Evolutionary conservation across 257 asterid genomes (phyloP).

Genomic region (Scutellaria barbata): DNA sequence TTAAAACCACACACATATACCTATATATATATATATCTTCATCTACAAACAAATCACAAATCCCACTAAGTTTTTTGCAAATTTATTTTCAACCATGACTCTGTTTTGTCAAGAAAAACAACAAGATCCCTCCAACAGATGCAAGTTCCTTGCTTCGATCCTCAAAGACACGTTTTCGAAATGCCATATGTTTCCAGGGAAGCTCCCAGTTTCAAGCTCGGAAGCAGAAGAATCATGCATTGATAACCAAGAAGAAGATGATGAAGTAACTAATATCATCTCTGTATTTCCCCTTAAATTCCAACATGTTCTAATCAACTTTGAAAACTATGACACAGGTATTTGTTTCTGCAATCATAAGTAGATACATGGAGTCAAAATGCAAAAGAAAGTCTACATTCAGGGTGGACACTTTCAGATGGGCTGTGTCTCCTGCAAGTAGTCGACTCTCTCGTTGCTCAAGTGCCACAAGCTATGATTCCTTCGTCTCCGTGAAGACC

Average conservation of each 20-base stretch:
- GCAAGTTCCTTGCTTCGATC: constrained; percentile 58
- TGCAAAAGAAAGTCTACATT: constrained; percentile 33
- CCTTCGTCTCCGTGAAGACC: constrained; percentile 58
- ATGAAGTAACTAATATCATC: constrained; percentile 52
- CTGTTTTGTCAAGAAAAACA: constrained; percentile 53
- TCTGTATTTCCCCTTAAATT: background rate
- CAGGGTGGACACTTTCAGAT: constrained; percentile 1
- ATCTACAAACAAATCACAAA: constrained; percentile 33
- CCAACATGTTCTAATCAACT: constrained; percentile 1
- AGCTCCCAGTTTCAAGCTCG: constrained; percentile 39
- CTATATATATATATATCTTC: constrained; percentile 25
- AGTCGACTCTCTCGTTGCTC: constrained; percentile 59
- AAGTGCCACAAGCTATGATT: constrained; percentile 54
- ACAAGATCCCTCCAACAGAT: constrained; percentile 50
- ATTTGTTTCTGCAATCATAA: constrained; percentile 71
- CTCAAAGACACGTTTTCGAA: constrained; percentile 56
- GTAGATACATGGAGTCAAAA: constrained; percentile 69
- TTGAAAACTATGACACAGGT: constrained; percentile 47
- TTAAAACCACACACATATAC: constrained; percentile 13
- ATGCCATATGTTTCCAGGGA: constrained; percentile 52
- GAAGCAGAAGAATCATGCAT: constrained; percentile 48
- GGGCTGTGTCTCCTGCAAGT: constrained; percentile 61
- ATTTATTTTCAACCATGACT: constrained; percentile 44
- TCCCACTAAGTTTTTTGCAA: constrained; percentile 15
- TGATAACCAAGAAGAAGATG: constrained; percentile 68